phyloP scores from a whole-genome alignment of 371 early-diverging fungal genomes.

The Syncephalis fuscata region DNA sequence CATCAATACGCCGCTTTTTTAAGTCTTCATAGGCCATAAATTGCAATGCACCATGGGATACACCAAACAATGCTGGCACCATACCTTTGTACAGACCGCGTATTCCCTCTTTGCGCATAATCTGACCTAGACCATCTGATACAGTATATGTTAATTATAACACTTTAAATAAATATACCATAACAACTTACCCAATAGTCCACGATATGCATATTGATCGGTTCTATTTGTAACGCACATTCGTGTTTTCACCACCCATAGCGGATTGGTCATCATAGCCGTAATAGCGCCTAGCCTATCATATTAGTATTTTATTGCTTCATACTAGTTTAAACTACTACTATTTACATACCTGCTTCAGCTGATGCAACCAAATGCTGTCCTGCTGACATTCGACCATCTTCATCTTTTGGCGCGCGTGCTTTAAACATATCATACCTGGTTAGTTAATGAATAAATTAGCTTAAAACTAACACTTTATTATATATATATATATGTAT shows the following conservation, averaged over 20 bases:
- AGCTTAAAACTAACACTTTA: background rate
- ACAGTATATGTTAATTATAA: background rate
- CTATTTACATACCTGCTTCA: slow-evolving; percentile 28
- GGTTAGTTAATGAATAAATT: slow-evolving; percentile 2
- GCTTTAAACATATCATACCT: slow-evolving; percentile 61
- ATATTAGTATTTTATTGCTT: background rate
- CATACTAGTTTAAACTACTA: background rate
- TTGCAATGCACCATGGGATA: slow-evolving; percentile 88
- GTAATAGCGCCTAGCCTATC: slow-evolving; percentile 50
- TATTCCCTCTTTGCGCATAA: slow-evolving; percentile 61
- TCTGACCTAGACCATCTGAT: slow-evolving; percentile 39
- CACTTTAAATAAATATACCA: background rate
- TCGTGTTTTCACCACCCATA: slow-evolving; percentile 91
- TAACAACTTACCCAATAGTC: slow-evolving; percentile 28
- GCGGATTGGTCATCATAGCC: slow-evolving; percentile 70
- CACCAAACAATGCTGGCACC: slow-evolving; percentile 76
- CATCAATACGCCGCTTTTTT: slow-evolving; percentile 48
- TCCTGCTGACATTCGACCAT: slow-evolving; percentile 33
- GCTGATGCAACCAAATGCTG: slow-evolving; percentile 78
- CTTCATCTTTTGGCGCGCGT: slow-evolving; percentile 40
- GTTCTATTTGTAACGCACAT: slow-evolving; percentile 59
- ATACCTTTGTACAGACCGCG: slow-evolving; percentile 76
- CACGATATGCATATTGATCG: slow-evolving; percentile 55
- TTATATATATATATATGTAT: slow-evolving; percentile 5
- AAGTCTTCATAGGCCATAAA: slow-evolving; percentile 94